Conservation (phyloP, 2,329 filamentous ascomycete genomes). For the Alternaria solani region DNA sequence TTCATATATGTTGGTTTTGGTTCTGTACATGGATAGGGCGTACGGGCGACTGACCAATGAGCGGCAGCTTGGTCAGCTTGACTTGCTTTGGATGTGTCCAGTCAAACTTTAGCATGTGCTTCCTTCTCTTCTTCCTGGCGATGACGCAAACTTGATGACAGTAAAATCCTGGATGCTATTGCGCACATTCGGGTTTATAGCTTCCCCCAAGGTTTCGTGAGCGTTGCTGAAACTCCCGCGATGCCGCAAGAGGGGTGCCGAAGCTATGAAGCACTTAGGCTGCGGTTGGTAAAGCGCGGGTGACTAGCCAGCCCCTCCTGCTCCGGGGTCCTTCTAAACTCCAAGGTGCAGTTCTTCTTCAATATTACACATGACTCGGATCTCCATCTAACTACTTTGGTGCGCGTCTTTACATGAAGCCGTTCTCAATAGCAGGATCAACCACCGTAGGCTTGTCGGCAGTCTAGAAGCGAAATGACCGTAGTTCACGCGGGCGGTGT, state of each 20-base stretch:
- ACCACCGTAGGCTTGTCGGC: too few relatives aligned
- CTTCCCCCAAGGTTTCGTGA: not conserved
- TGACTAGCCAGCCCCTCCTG: not conserved
- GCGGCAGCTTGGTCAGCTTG: not conserved
- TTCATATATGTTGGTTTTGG: not conserved
- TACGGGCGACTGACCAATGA: slow-evolving; percentile 7
- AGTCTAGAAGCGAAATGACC: too few relatives aligned
- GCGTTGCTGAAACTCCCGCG: slow-evolving; percentile 8
- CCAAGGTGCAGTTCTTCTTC: not conserved
- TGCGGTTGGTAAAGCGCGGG: slow-evolving; percentile 6
- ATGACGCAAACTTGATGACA: not conserved
- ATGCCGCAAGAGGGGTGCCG: slow-evolving; percentile 17
- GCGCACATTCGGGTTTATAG: not conserved
- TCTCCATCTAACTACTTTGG: not conserved
- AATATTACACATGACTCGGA: not conserved
- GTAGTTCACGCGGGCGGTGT: too few relatives aligned
- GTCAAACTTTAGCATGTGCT: not conserved
- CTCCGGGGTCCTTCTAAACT: not conserved
- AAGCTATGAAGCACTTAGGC: slow-evolving; percentile 9
- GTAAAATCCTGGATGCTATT: not conserved
- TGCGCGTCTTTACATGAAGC: not conserved
- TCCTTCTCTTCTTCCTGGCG: slow-evolving; percentile 1
- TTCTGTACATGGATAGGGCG: not conserved
- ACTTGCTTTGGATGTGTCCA: slow-evolving; percentile 13
- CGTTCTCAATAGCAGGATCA: not conserved